Evolutionary conservation across 768 basidiomycete genomes (phyloP), one percentile per base, ranked within the genome.

Genomic region (Cystobasidiopsis lactophilus): DNA sequence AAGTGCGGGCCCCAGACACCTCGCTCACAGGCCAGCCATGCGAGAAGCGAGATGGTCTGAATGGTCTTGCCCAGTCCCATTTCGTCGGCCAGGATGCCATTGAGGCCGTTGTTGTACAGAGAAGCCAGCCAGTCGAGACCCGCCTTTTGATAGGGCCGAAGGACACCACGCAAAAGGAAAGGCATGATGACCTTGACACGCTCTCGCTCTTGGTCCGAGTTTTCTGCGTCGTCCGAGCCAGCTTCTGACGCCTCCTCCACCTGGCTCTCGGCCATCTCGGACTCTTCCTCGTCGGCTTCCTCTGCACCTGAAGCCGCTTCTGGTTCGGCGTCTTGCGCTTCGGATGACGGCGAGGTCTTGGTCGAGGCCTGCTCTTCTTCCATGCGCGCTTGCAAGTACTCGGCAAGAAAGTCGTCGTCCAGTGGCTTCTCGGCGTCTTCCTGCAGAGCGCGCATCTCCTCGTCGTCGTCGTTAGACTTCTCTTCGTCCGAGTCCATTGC

Each of bases 1-100:
- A 98, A 74, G 65, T 91, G 85, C 0, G 88, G 88, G 4, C 76
- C 76, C 57, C 73, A 74, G 45, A 80, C 78, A 2, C 76, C 72
- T 46, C 56, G 56, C 51, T 82, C 80, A 39, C 50, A 57, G 21
- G 85, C 79, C 2, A 98, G 74, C 66, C 88, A 81, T 0, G 89
- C 89, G 56, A 84, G 78, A 64, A 98, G 91, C 0, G 91, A 78
- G 43, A 98, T 98, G 0, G 79, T 84, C 72, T 98, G 91, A 0
- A 96, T 73, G 0, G 91, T 98, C 83, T 93, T 60, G 18, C 59
- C 54, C 58, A 21, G 27, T 41, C 29, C 14, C 55, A 58, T 58
- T 43, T 58, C 55, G 53, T 56, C 55, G 39, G 52, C 54, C 50
- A 58, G 54, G 33, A 52, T 43, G 31, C 70, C 70, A 57, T 71